Evolutionary conservation across 257 asterid species (phyloP), one percentile per base, ranked within the genome.

Genomic region (Nicotiana tomentosiformis): DNA sequence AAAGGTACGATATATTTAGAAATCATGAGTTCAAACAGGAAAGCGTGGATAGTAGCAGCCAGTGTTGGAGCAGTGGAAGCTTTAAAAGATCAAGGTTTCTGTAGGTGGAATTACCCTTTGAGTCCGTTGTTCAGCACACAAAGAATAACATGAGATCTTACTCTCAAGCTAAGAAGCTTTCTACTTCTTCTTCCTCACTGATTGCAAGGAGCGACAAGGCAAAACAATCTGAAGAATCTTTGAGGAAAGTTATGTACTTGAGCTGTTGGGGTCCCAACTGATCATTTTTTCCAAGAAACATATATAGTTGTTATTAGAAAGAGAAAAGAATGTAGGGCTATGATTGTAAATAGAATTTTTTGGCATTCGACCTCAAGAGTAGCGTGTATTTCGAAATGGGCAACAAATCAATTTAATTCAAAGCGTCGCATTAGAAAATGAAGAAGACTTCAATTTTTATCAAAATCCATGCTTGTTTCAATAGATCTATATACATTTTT

Each of bases 231-330:
- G 89, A 86, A 46, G 87, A 86, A 0, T 84, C 87, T 6, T 68
- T 84, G 7, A 84, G 87, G 66, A 84, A 67, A 74, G 86, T 85
- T n/a, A 82, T 85, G 84, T 80, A 70, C 82, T 83, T 85, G 86
- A 86, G 86, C 80, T 74, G 86, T 26, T 76, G 86, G 88, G 86
- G 83, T 65, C 85, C 84, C 26, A 72, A 83, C 61, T 78, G 32
- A 82, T 23, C 10, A 0, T 4, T 18, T 66, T 64, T 43, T 14
- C 9, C 29, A 23, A 23, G 26, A 23, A 23, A 23, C 26, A 23
- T 23, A 23, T 23, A 23, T 23, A 20, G 23, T 20, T 20, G 23
- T 20, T 20, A 20, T 20, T 20, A 20, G 23, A 20, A 20, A 20
- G 23, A 20, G 23, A 20, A 20, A 20, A 20, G 23, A 20, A 20